These are phyloP conservation scores for Salix caprea DNA, from an alignment of 345 rosid genomes.

Conservation along the genomic window DNA sequence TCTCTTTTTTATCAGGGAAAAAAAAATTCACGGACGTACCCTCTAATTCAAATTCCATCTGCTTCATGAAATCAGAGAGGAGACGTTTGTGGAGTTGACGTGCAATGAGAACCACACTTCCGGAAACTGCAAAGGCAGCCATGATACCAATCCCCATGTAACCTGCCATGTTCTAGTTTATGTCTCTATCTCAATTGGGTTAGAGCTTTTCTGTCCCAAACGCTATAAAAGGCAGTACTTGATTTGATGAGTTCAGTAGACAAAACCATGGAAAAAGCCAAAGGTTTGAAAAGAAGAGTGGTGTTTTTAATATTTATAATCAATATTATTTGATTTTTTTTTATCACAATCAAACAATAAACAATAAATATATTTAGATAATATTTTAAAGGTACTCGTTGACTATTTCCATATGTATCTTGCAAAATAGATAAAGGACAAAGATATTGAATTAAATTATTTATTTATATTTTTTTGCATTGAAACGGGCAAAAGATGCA, in stretches of 20 bases:
- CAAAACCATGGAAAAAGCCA: not conserved
- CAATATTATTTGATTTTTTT: too few relatives aligned
- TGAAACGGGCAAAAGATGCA: too few relatives aligned
- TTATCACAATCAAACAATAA: too few relatives aligned
- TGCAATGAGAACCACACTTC: slow-evolving; percentile 63
- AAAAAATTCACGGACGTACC: slow-evolving; percentile 19
- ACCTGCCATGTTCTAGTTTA: slow-evolving; percentile 29
- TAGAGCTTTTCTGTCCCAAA: not conserved
- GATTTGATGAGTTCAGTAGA: not conserved
- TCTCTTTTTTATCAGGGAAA: not conserved
- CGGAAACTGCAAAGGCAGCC: slow-evolving; percentile 76
- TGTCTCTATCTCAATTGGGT: not conserved
- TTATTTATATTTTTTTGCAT: too few relatives aligned
- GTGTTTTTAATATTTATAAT: not conserved
- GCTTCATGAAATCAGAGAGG: slow-evolving; percentile 62
- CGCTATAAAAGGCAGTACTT: not conserved
- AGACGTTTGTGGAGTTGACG: slow-evolving; percentile 63
- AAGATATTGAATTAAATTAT: too few relatives aligned
- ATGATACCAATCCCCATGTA: slow-evolving; percentile 47
- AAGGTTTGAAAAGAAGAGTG: not conserved
- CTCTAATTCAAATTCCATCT: slow-evolving; percentile 53
- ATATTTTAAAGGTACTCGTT: too few relatives aligned
- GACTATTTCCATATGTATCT: too few relatives aligned
- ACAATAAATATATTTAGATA: too few relatives aligned
- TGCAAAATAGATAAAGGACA: too few relatives aligned